Evolutionary conservation across 495 filamentous ascomycete species (phyloP), one percentile per base, ranked within the genome.

Genomic region (Hyaloscypha hepaticicola): DNA sequence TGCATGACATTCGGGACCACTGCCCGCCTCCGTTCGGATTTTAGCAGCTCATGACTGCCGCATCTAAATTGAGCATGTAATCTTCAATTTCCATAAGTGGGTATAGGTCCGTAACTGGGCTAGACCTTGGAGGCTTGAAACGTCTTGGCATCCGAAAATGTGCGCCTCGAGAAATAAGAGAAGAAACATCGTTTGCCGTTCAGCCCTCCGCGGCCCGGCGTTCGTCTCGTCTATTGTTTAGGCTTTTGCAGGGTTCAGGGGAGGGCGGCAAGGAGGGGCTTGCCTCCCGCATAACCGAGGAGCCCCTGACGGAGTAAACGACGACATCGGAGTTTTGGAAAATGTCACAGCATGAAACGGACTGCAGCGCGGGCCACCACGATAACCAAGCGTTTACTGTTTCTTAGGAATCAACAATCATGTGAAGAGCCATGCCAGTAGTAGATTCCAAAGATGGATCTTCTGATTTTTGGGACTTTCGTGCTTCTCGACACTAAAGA

Each of bases 181-280:
- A n/a, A n/a, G n/a, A n/a, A n/a, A n/a, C n/a, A n/a, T n/a, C n/a
- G 14, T 45, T 45, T 45, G 38, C 19, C 19, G 14, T 16, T 12
- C 5, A 34, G 31, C 12, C 31, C 31, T 34, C 19, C 12, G 11
- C 0, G 38, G 38, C 11, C 11, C 38, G 12, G 38, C 16, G 38
- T 45, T 45, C 38, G 38, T 45, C 38, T 45, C 38, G 38, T 45
- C 38, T 45, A 45, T 45, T 45, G 38, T 45, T 45, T 45, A 45
- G 38, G 38, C 38, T 45, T 16, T 45, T 45, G 38, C 38, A 45
- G 38, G 38, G 38, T 9, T 3, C 38, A 45, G 38, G 38, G 38
- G 38, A n/a, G n/a, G n/a, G n/a, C n/a, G n/a, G n/a, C n/a, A n/a
- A n/a, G n/a, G n/a, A n/a, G n/a, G 38, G 9, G 38, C 38, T 11